Base-by-base conservation (phyloP, 164 flowering plant genomes). In the Nymphaea colorata region DNA sequence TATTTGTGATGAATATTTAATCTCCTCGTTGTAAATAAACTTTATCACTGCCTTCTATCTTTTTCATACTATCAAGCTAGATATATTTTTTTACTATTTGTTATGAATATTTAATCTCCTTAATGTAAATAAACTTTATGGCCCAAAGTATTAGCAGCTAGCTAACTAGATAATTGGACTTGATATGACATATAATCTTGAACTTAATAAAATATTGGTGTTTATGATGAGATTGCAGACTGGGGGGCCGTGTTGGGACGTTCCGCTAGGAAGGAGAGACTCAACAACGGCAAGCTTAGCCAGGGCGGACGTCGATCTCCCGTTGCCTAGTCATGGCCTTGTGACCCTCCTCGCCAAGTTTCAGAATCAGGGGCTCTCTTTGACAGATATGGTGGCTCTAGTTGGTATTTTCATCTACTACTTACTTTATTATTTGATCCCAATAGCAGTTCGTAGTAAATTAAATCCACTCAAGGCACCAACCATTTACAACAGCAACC, bases 171-270 rank as follows among this genome's bases (percentile, higher is more conserved):
- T 51, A 51, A 51, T 47, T 47, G 1, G 7, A 7, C 55, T 47
- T 51, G 8, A 8, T 51, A 8, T 51, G 57, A 3, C 10, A 51
- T 51, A 7, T 25, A 25, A 25, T 25, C 36, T 25, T 25, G 36
- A 25, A 0, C 36, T 25, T 25, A 25, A 25, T 25, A 25, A 25
- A 25, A 25, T 25, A 1, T 25, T 25, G 36, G 36, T 25, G 36
- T 0, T 51, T 51, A 8, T 51, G 57, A 3, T 51, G 57, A 4
- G 8, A 51, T 8, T 8, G 18, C 42, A 93, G 98, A 96, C 87
- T 74, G 97, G 98, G 47, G 98, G 97, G 59, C 98, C 98, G 1
- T 89, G 88, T 55, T 93, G 98, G 97, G 83, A 91, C 71, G 97
- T 91, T 68, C 95, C 95, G 10, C 43, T 93, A 45, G 98, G 98